phyloP scores from a whole-genome alignment of 1,284 basidiomycete species.

The Microbotryum scabiosae region DNA sequence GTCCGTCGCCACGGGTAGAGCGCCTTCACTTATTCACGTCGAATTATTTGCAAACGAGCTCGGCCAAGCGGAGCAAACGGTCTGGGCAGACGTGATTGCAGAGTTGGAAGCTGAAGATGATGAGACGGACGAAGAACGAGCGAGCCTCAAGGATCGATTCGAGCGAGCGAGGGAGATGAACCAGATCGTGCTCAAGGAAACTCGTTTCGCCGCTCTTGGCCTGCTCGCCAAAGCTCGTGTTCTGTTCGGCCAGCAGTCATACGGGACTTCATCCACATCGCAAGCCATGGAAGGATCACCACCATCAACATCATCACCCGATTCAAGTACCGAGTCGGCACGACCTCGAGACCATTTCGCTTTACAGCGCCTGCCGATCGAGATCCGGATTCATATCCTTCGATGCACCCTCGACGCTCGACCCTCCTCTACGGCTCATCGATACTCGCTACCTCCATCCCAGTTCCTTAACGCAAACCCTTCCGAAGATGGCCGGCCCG shows the following conservation, averaged over 20 bases:
- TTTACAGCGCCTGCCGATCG: slow-evolving; percentile 25
- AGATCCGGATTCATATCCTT: slow-evolving; percentile 26
- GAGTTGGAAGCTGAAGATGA: slow-evolving; percentile 1
- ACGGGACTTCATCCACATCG: not conserved
- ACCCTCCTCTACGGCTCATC: slow-evolving; percentile 8
- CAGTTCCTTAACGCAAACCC: not conserved
- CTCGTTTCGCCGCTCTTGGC: slow-evolving; percentile 10
- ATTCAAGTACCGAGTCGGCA: not conserved
- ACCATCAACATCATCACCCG: not conserved
- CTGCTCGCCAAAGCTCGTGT: slow-evolving; percentile 12
- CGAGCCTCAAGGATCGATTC: slow-evolving; percentile 2
- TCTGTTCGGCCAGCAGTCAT: slow-evolving; percentile 15
- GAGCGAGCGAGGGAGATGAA: slow-evolving; percentile 17
- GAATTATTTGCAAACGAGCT: slow-evolving; percentile 22
- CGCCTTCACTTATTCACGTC: slow-evolving; percentile 20
- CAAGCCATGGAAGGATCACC: not conserved
- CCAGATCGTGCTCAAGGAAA: slow-evolving; percentile 17
- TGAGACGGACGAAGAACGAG: not conserved
- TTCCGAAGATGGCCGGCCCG: not conserved
- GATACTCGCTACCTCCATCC: not conserved
- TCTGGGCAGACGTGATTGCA: not conserved
- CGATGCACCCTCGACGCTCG: slow-evolving; percentile 14
- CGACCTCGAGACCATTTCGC: slow-evolving; percentile 10
- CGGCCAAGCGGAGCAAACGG: not conserved
- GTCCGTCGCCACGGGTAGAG: slow-evolving; percentile 11